These are phyloP conservation scores for Podospora pseudocomata DNA, from an alignment of 495 filamentous ascomycete genomes.

Conservation along the genomic window DNA sequence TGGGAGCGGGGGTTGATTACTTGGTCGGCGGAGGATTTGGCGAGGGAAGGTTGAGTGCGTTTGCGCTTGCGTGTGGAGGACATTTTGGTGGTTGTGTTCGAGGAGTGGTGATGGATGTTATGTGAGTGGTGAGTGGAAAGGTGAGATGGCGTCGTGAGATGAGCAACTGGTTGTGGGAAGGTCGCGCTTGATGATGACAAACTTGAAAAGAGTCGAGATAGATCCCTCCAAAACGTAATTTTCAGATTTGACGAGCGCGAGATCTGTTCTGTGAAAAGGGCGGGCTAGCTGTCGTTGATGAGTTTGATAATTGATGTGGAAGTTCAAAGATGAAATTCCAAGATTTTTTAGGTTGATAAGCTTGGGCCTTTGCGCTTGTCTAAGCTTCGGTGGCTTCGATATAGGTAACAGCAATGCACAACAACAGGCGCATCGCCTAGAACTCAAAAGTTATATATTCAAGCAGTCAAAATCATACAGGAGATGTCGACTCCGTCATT, in stretches of 20 bases:
- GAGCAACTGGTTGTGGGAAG: background rate
- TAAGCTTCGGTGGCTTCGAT: background rate
- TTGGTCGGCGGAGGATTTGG: constrained; percentile 14
- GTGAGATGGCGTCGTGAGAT: background rate
- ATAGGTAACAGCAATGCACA: background rate
- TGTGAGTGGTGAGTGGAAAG: background rate
- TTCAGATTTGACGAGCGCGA: background rate
- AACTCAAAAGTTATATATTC: background rate
- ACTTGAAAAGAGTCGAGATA: background rate
- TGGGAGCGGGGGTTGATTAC: constrained; percentile 48
- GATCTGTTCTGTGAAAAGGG: background rate
- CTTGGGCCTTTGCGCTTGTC: background rate
- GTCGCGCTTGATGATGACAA: background rate
- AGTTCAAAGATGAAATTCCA: background rate
- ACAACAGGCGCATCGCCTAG: background rate
- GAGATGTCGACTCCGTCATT: background rate
- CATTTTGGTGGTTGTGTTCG: background rate
- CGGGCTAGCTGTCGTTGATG: background rate
- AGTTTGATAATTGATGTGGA: background rate
- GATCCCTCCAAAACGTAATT: background rate
- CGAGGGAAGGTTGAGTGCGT: constrained; percentile 19
- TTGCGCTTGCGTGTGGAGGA: constrained; percentile 24
- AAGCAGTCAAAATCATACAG: background rate
- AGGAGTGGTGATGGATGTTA: constrained; percentile 2
- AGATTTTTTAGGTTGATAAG: constrained; percentile 2